Base-by-base conservation (phyloP, 73 alveolate species). In the Paramecium octaurelia region DNA sequence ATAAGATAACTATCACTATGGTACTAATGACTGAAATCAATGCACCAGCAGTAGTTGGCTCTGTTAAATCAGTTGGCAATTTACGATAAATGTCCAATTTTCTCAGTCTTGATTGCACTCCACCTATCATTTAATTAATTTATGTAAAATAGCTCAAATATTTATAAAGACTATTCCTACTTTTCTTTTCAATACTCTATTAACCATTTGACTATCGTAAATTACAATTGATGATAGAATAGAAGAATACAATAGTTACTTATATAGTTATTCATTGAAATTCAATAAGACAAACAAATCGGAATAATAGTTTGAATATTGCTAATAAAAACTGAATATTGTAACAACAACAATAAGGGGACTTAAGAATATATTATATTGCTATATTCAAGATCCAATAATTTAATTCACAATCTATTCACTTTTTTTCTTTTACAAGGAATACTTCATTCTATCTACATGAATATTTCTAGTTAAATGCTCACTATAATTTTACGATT, bases 1-100 rank as follows among this genome's bases (percentile, higher is more conserved):
- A 98, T 60, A 99, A 96, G 42, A 93, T 64, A 40, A 93, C 92
- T 91, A 98, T 94, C 71, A 97, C 88, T 34, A 97, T 76, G 68
- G 98, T 88, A 77, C 97, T 95, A n/a, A 96, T 95, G 85, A 97
- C 34, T 36, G 99, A 97, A 64, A 97, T 99, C 20, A 97, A 48
- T 24, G 99, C 99, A 24, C 99, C 99, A 12, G 98, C 96, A 85
- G 92, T 86, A 14, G 99, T 97, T 16, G 99, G 98, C 92, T 97
- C 99, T 9, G 99, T 96, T 35, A 97, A 80, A 89, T 98, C 99
- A 36, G 94, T 89, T 29, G 99, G 99, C 84, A 96, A 84, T 94
- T 93, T 93, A 35, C 96, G 93, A 73, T 93, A 93, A 40, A 93
- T 84, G 43, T 93, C 96, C 23, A 93, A 70, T 48, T 71, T 40